Evolutionary conservation across 2,329 filamentous ascomycete species (phyloP), one percentile per base, ranked within the genome.

Genomic region (Penicillium expansum): DNA sequence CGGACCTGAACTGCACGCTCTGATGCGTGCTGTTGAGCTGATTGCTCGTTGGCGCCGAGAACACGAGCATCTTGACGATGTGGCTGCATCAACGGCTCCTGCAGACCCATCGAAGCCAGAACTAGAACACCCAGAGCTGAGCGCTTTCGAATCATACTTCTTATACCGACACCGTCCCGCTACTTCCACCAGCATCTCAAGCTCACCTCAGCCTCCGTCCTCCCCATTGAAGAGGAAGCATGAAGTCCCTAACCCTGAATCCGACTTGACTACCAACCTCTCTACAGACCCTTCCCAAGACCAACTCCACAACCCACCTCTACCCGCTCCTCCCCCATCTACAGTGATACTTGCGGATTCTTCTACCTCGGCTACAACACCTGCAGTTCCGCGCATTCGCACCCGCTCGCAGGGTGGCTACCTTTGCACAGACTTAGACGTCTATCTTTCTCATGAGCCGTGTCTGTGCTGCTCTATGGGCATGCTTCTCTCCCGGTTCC

Each of bases 381-480:
- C 55, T 13, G 48, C 16, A 11, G 87, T 90, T 69, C 76, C 79
- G 30, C 88, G 90, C 10, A 77, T 93, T 33, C 83, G 88, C n/a
- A 77, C 81, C 2, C 77, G 90, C 55, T 89, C 94, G 71, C 66
- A 88, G 32, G 90, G 91, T 64, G 93, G 93, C 52, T 99, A 99
- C 72, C 85, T 99, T 20, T 97, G 93, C 76, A 91, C 96, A 64
- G 90, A 91, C 53, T 83, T 99, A 30, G 93, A 97, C 74, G 84
- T 99, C 55, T 97, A 97, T 76, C 81, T 95, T 59, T 96, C 92
- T 2, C 92, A 97, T 70, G 94, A 99, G 76, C 94, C 94, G 5
- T 99, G 94, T 71, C 84, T 96, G 58, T 95, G 96, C 84, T 99
- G 94, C 76, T 91, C 90, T 35, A 97, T 97, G 94, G 94, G 91